phyloP scores from a whole-genome alignment of 2,329 filamentous ascomycete species.

The Trichoderma oligosporum region DNA sequence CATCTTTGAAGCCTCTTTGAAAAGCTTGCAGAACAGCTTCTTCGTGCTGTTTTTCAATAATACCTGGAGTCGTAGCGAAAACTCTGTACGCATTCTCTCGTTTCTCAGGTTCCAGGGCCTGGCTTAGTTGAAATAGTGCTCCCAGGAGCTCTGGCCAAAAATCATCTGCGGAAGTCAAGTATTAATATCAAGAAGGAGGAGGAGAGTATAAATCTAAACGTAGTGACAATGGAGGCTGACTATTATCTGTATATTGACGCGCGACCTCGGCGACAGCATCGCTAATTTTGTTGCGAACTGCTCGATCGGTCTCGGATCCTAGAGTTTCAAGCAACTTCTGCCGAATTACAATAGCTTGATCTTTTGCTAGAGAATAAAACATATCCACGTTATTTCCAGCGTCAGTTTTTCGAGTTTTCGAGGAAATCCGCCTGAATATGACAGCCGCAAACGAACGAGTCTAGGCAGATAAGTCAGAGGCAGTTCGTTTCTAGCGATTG shows the following conservation, averaged over 20 bases:
- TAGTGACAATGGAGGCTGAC: conserved; percentile 47
- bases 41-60: conserved; percentile 95
- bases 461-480: conserved; percentile 34
- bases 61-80: conserved; percentile 88
- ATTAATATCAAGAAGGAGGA: conserved; percentile 23
- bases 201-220: not conserved
- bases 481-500: not conserved
- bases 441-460: conserved; percentile 88
- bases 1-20: conserved; percentile 86
- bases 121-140: conserved; percentile 84
- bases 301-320: conserved; percentile 65
- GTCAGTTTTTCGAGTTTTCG: conserved; percentile 76
- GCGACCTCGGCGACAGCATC: conserved; percentile 97
- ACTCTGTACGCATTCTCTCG: conserved; percentile 93
- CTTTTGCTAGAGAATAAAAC: conserved; percentile 72
- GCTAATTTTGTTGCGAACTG: conserved; percentile 89
- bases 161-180: conserved; percentile 53
- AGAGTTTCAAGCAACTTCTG: conserved; percentile 78
- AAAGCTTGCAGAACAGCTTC: conserved; percentile 86
- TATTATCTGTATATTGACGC: conserved; percentile 87
- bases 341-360: conserved; percentile 74
- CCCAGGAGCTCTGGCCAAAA: conserved; percentile 86
- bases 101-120: conserved; percentile 75
- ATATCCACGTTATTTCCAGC: conserved; percentile 73
- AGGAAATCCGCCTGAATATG: conserved; percentile 89